Conservation (phyloP, 352 stramenopile species). For the Phytophthora aleatoria region DNA sequence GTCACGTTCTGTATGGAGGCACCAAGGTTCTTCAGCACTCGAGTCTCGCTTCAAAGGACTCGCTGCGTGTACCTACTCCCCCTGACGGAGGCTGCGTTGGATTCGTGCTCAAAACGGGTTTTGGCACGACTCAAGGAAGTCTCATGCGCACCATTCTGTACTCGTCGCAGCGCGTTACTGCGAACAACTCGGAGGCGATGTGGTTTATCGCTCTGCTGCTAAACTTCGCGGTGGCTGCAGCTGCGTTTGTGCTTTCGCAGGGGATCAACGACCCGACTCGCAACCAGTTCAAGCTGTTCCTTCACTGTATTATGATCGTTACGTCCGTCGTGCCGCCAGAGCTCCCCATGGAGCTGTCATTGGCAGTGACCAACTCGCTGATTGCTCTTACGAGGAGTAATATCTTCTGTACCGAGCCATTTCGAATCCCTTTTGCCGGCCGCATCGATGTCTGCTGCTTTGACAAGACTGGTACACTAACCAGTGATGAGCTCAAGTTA, state of each 20-base stretch:
- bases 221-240: slow-evolving; percentile 94
- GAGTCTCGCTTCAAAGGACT: slow-evolving; percentile 41
- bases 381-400: slow-evolving; percentile 93
- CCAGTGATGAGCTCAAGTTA: slow-evolving; percentile 95
- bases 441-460: slow-evolving; percentile 97
- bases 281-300: slow-evolving; percentile 95
- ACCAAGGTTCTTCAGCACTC: slow-evolving; percentile 89
- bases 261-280: slow-evolving; percentile 89
- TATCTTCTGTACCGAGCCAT: slow-evolving; percentile 98
- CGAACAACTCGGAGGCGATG: slow-evolving; percentile 96
- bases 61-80: slow-evolving; percentile 51
- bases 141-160: slow-evolving; percentile 98
- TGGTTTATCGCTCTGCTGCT: slow-evolving; percentile 97
- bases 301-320: slow-evolving; percentile 99
- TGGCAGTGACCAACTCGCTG: slow-evolving; percentile 98
- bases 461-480: slow-evolving; percentile 99
- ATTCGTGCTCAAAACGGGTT: slow-evolving; percentile 97
- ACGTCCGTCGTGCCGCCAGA: slow-evolving; percentile 98
- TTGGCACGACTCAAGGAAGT: slow-evolving; percentile 97
- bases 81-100: slow-evolving; percentile 93
- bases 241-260: slow-evolving; percentile 92
- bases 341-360: slow-evolving; percentile 97
- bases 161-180: slow-evolving; percentile 95
- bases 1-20: slow-evolving; percentile 93
- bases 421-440: slow-evolving; percentile 97